Conservation (phyloP, 768 basidiomycete species). For the Kwoniella sp. region DNA sequence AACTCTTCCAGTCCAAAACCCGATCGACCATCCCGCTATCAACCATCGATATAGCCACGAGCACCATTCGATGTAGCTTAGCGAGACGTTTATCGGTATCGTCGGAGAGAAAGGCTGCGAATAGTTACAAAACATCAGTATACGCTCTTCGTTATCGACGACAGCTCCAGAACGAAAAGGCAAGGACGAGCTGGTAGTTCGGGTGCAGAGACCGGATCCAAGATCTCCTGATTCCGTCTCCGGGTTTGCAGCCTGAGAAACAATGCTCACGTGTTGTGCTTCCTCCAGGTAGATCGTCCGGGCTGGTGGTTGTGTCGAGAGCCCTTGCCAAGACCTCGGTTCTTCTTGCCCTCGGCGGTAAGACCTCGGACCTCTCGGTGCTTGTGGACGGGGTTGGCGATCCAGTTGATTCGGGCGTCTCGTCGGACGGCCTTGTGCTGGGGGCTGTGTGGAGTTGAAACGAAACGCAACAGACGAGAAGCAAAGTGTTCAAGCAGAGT, state of each 20-base stretch:
- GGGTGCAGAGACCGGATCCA: neutral
- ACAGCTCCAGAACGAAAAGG: too few relatives aligned
- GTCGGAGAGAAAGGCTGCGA: conserved; percentile 55
- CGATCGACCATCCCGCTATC: neutral
- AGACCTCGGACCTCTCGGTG: conserved; percentile 96
- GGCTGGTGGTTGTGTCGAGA: conserved; percentile 91
- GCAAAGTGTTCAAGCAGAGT: too few relatives aligned
- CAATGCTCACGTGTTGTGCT: conserved; percentile 76
- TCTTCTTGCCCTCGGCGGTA: conserved; percentile 95
- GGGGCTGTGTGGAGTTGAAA: conserved; percentile 42
- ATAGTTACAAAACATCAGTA: neutral
- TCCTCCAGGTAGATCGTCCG: conserved; percentile 89
- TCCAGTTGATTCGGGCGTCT: conserved; percentile 99
- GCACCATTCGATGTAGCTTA: conserved; percentile 13
- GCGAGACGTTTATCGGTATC: conserved; percentile 55
- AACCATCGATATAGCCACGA: conserved; percentile 15
- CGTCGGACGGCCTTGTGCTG: conserved; percentile 72
- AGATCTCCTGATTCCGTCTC: neutral
- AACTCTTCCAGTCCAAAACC: conserved; percentile 3
- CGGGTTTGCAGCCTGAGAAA: neutral
- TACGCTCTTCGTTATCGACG: too few relatives aligned
- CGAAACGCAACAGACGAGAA: conserved; percentile 43
- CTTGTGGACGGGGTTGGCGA: conserved; percentile 97
- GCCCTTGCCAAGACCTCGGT: conserved; percentile 96
- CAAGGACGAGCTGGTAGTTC: too few relatives aligned